Percentiles rank a stretch among this genome's conserved stretches.
Evolutionary conservation across 225 moss, liverwort and hornwort species (phyloP).

Genomic region (Neckera pumila): DNA sequence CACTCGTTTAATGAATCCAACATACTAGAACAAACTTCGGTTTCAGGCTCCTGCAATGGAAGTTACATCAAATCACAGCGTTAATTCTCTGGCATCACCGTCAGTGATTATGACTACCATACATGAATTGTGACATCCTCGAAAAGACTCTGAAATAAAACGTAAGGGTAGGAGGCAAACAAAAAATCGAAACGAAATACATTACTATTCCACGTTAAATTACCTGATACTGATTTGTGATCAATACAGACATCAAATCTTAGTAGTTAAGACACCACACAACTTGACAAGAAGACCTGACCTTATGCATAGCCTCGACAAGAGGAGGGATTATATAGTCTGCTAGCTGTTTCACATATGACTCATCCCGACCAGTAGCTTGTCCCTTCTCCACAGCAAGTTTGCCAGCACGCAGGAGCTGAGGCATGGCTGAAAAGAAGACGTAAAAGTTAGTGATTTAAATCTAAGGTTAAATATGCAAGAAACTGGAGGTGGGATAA

Average conservation of each 20-base stretch:
- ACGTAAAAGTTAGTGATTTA: neutral
- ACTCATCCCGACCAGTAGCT: slow-evolving; percentile 80
- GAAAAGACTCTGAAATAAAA: neutral
- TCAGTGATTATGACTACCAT: neutral
- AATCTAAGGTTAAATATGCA: neutral
- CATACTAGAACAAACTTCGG: slow-evolving; percentile 94
- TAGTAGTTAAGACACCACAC: neutral
- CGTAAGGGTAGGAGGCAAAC: neutral
- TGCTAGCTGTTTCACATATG: slow-evolving; percentile 88
- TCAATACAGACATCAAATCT: neutral
- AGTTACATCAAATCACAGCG: neutral
- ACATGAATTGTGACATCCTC: neutral
- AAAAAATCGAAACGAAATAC: neutral
- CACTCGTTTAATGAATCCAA: slow-evolving; percentile 95
- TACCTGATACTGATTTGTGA: neutral
- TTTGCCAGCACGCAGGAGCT: slow-evolving; percentile 87
- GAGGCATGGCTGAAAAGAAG: slow-evolving; percentile 80
- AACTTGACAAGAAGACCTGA: neutral
- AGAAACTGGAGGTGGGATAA: neutral
- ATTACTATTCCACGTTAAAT: neutral
- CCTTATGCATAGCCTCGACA: slow-evolving; percentile 95
- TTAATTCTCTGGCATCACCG: neutral
- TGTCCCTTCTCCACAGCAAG: slow-evolving; percentile 95
- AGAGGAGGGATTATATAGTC: slow-evolving; percentile 91
- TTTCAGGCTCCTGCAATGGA: slow-evolving; percentile 80